Conservation (phyloP, 2,329 filamentous ascomycete genomes). For the Colletotrichum tropicicola region DNA sequence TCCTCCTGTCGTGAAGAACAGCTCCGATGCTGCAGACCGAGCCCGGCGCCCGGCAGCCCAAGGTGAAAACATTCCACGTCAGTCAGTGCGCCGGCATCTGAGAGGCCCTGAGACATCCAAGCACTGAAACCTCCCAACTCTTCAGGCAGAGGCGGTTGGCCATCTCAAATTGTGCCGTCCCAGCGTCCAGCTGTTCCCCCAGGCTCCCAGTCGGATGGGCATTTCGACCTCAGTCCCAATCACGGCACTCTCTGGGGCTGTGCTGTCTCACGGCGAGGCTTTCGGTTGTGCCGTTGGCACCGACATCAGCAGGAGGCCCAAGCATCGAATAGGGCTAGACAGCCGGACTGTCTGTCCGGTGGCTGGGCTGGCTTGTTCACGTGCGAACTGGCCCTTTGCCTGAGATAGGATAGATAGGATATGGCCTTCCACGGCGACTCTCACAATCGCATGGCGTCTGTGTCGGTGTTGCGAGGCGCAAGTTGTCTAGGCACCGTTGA, state of each 20-base stretch:
- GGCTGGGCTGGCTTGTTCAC: not conserved
- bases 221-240: not conserved
- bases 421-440: no score
- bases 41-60: no score
- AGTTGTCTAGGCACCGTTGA: no score
- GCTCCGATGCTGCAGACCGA: no score
- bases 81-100: not conserved
- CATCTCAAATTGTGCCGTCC: not conserved
- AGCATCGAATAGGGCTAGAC: not conserved
- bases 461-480: no score
- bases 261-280: constrained; percentile 9
- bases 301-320: not conserved
- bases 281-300: not conserved
- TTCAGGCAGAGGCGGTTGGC: not conserved
- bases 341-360: not conserved
- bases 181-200: not conserved
- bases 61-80: not conserved
- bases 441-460: no score
- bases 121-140: not conserved
- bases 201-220: not conserved
- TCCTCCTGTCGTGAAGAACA: no score
- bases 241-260: not conserved
- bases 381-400: no score
- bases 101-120: not conserved
- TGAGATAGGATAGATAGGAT: no score